phyloP scores from a whole-genome alignment of 495 filamentous ascomycete species.

The Neurospora tetraspora region DNA sequence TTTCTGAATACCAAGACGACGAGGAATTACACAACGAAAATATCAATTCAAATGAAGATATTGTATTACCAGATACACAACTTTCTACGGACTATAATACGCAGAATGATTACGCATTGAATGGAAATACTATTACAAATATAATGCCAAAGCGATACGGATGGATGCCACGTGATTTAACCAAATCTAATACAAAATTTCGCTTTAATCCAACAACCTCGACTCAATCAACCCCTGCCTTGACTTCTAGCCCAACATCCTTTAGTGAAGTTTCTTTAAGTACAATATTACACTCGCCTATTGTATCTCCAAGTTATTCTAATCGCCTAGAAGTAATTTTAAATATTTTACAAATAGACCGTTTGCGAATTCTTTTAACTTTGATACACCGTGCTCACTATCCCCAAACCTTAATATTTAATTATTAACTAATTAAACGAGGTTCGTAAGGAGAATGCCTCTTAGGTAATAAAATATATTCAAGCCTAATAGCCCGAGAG shows the following conservation, averaged over 20 bases:
- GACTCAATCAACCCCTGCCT: neutral
- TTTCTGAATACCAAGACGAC: neutral
- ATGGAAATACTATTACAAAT: neutral
- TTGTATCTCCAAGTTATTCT: neutral
- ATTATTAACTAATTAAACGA: neutral
- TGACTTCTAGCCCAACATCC: neutral
- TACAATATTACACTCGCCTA: neutral
- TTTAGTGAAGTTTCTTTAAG: neutral
- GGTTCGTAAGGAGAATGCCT: neutral
- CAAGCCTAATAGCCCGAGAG: no score
- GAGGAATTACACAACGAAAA: neutral
- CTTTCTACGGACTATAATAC: neutral
- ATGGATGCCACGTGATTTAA: neutral
- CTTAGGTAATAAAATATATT: neutral
- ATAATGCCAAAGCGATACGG: neutral
- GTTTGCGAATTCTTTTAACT: neutral
- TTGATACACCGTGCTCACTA: neutral
- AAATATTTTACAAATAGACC: neutral
- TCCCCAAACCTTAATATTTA: neutral
- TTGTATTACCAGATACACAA: neutral
- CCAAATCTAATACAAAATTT: neutral
- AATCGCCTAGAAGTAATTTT: no score
- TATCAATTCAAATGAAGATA: neutral
- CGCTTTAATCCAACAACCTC: neutral
- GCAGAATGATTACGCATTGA: neutral